Conservation (phyloP, 1,284 basidiomycete species). For the Moesziomyces sp. region DNA sequence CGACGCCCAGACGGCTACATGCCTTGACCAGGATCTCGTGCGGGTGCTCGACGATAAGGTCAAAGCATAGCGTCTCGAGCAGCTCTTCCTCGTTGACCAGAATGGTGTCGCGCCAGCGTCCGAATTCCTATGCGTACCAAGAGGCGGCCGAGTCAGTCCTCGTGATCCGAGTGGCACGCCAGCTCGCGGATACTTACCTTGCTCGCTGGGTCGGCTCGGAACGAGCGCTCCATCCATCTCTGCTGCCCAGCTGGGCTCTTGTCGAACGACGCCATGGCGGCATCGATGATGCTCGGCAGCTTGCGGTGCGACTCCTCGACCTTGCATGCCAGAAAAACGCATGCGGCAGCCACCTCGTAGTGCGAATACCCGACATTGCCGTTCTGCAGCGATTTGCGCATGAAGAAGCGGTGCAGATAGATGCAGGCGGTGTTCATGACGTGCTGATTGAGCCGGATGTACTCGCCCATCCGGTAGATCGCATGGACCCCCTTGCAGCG, state of each 20-base stretch:
- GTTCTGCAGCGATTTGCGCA: constrained; percentile 76
- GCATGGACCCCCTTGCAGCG: constrained; percentile 57
- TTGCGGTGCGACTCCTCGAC: constrained; percentile 88
- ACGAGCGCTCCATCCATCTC: constrained; percentile 56
- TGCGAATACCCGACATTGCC: constrained; percentile 71
- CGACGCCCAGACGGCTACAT: constrained; percentile 46
- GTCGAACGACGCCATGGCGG: constrained; percentile 77
- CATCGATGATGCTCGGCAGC: constrained; percentile 81
- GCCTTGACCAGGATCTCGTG: constrained; percentile 70
- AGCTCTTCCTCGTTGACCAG: constrained; percentile 83
- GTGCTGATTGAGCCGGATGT: constrained; percentile 57
- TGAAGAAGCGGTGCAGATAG: constrained; percentile 93
- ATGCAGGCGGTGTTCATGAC: constrained; percentile 74
- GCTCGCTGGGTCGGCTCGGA: constrained; percentile 39
- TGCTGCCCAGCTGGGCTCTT: constrained; percentile 70
- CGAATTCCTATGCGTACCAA: constrained; percentile 42
- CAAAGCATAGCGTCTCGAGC: constrained; percentile 89
- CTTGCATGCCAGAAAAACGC: constrained; percentile 90
- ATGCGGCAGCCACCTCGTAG: constrained; percentile 82
- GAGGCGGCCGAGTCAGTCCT: too few relatives aligned
- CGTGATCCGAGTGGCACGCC: background rate
- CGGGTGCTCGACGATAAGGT: constrained; percentile 84
- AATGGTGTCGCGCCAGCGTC: constrained; percentile 77
- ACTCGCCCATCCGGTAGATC: constrained; percentile 63
- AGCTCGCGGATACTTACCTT: constrained; percentile 18